A percentile compares a stretch with the other conserved stretches of the same genome.
Conservation (phyloP, 148 eudicot species). For the Persicaria tinctoria region DNA sequence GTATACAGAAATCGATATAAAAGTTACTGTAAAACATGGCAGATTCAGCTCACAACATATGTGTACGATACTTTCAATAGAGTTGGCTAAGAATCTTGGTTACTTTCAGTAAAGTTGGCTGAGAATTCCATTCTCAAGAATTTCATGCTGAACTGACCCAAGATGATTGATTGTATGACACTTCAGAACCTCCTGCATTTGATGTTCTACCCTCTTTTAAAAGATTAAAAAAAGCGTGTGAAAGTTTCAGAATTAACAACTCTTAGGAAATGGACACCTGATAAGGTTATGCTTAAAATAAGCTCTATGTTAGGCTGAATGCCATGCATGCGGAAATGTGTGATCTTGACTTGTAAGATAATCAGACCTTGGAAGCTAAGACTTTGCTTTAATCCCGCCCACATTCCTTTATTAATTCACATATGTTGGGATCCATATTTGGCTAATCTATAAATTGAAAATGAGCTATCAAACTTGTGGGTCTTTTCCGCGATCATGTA, state of each 20-base stretch:
- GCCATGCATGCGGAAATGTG: neutral
- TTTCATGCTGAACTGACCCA: neutral
- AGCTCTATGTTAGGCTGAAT: neutral
- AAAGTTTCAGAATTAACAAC: neutral
- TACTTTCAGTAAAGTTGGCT: neutral
- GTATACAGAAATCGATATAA: no score
- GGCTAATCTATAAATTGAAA: neutral
- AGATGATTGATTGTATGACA: constrained; percentile 6
- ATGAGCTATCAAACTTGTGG: neutral
- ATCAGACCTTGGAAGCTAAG: neutral
- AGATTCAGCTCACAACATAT: no score
- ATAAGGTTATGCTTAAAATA: neutral
- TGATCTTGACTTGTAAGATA: constrained; percentile 2
- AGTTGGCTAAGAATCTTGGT: no score
- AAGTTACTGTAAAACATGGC: no score
- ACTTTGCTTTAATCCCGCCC: neutral
- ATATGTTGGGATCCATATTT: neutral
- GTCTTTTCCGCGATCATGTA: no score
- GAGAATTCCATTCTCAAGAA: neutral
- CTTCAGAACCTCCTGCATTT: no score
- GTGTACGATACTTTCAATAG: no score
- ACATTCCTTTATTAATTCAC: neutral
- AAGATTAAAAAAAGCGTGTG: constrained; percentile 72
- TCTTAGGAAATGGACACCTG: neutral
- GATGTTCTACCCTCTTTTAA: no score